Evolutionary conservation across 2,329 filamentous ascomycete genomes (phyloP).

Genomic region (Exophiala bonariae): DNA sequence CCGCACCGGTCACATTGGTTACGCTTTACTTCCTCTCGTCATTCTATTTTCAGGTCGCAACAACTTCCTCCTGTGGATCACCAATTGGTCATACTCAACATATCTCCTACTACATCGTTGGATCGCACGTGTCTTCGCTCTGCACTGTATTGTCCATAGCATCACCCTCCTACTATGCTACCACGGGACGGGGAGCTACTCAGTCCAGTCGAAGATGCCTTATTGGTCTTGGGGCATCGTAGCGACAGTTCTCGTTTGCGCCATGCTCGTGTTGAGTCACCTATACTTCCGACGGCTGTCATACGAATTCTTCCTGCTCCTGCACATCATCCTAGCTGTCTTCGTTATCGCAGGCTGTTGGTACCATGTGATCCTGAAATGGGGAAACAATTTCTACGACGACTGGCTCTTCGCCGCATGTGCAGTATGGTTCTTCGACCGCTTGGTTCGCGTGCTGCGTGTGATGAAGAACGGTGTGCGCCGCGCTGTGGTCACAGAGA

Average conservation of each 20-base stretch:
- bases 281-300: slow-evolving; percentile 29
- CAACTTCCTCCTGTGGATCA: slow-evolving; percentile 40
- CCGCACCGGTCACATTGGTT: slow-evolving; percentile 35
- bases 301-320: slow-evolving; percentile 38
- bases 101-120: slow-evolving; percentile 39
- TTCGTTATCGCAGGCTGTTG: slow-evolving; percentile 35
- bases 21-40: slow-evolving; percentile 31
- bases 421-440: slow-evolving; percentile 49
- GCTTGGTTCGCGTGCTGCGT: slow-evolving; percentile 41
- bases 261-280: slow-evolving; percentile 30
- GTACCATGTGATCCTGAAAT: slow-evolving; percentile 42
- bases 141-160: slow-evolving; percentile 32
- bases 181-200: slow-evolving; percentile 20
- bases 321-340: slow-evolving; percentile 34
- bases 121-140: slow-evolving; percentile 29
- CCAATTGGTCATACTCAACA: slow-evolving; percentile 39
- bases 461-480: slow-evolving; percentile 41
- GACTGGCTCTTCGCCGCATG: slow-evolving; percentile 46
- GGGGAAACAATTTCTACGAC: slow-evolving; percentile 43
- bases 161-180: slow-evolving; percentile 28
- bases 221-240: slow-evolving; percentile 42
- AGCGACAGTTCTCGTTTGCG: slow-evolving; percentile 30
- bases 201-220: slow-evolving; percentile 22
- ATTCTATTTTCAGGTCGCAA: slow-evolving; percentile 40
- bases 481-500: slow-evolving; percentile 38